These are phyloP conservation scores for Pholiota conissans DNA, from an alignment of 768 basidiomycete genomes.

Conservation along the genomic window DNA sequence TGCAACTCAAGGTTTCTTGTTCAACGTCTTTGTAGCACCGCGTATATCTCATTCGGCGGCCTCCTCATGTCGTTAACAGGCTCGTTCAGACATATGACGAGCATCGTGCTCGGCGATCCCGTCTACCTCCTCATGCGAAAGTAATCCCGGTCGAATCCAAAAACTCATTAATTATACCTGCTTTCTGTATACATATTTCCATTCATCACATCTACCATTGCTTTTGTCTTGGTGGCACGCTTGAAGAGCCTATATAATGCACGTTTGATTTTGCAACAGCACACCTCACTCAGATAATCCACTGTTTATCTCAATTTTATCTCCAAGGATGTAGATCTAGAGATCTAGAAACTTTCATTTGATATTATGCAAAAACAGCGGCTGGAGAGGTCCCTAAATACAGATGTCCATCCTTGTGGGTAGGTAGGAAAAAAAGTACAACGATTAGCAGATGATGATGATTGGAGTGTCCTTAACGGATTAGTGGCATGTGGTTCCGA, in stretches of 20 bases:
- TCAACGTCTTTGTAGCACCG: conserved; percentile 58
- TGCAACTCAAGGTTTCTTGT: conserved; percentile 3
- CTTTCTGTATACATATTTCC: too few species aligned
- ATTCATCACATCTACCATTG: too few species aligned
- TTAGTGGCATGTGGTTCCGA: conserved; percentile 10
- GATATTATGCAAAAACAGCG: neutral
- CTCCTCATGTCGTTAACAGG: conserved; percentile 93
- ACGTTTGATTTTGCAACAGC: too few species aligned
- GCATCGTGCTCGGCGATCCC: conserved; percentile 90
- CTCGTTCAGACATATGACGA: conserved; percentile 88
- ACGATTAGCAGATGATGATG: conserved; percentile 1
- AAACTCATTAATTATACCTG: conserved; percentile 11
- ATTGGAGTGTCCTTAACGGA: conserved; percentile 1
- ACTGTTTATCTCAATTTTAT: neutral
- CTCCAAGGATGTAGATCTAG: neutral
- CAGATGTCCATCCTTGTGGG: neutral
- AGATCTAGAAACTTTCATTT: neutral
- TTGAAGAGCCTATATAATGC: too few species aligned
- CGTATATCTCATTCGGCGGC: conserved; percentile 95
- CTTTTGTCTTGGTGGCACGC: too few species aligned
- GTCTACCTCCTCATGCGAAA: conserved; percentile 87
- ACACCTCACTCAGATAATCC: too few species aligned
- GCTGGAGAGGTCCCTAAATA: neutral
- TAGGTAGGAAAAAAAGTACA: neutral
- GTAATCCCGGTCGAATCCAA: too few species aligned